phyloP scores from a whole-genome alignment of 78 protist genomes.

The Dictyostelium capitatum region DNA sequence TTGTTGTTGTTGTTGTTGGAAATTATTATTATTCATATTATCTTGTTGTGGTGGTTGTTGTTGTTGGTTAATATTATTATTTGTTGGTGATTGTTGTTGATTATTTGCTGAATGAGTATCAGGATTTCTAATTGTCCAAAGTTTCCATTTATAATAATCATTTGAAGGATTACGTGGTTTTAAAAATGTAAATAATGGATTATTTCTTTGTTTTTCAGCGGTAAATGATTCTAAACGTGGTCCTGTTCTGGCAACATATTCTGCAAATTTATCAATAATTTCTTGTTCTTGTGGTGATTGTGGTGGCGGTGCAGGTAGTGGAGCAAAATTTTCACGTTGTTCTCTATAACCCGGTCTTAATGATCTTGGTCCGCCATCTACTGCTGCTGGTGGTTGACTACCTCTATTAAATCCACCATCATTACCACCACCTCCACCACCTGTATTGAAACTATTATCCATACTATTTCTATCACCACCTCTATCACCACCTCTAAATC shows the following conservation, averaged over 20 bases:
- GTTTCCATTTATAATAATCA: constrained; percentile 79
- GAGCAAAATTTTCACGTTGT: constrained; percentile 9
- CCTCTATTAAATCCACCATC: not conserved
- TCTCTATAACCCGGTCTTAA: not conserved
- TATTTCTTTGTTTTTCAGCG: constrained; percentile 58
- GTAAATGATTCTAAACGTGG: constrained; percentile 72
- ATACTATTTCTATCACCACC: not conserved
- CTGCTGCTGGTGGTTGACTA: not conserved
- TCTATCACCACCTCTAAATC: constrained; percentile 33
- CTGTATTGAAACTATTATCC: not conserved
- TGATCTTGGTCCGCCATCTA: not conserved
- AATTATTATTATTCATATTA: not conserved
- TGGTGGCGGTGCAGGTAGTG: constrained; percentile 74
- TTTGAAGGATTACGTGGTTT: constrained; percentile 3
- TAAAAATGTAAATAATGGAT: constrained; percentile 55
- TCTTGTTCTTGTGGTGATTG: constrained; percentile 26
- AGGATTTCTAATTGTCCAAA: constrained; percentile 76
- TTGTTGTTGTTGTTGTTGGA: constrained; percentile 19
- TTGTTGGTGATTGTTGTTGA: not conserved
- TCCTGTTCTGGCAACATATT: constrained; percentile 58
- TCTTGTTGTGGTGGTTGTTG: not conserved
- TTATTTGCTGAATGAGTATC: constrained; percentile 33
- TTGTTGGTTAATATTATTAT: constrained; percentile 21
- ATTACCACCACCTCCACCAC: not conserved
- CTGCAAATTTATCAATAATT: constrained; percentile 64